phyloP scores from a whole-genome alignment of 208 protist genomes.

The Trypanosomatidae sp. region DNA sequence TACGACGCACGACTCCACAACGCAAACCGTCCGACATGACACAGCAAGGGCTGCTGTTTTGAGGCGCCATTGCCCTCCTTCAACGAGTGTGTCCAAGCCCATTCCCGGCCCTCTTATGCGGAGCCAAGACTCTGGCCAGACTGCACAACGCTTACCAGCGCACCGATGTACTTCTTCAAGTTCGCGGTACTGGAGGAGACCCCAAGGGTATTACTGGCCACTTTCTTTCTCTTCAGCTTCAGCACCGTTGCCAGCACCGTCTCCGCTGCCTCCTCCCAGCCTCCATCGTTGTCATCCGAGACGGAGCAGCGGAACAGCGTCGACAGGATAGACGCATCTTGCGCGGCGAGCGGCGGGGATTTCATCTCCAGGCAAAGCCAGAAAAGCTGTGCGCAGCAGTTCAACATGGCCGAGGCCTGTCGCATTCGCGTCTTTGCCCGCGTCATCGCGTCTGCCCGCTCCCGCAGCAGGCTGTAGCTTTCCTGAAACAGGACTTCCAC shows the following conservation, averaged over 20 bases:
- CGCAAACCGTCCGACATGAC: background rate
- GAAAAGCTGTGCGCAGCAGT: conserved; percentile 77
- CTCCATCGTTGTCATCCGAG: conserved; percentile 41
- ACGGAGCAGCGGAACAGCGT: conserved; percentile 63
- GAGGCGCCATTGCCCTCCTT: background rate
- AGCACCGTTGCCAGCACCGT: conserved; percentile 71
- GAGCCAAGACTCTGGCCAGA: conserved; percentile 9
- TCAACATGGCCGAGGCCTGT: conserved; percentile 63
- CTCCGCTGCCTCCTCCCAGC: conserved; percentile 92
- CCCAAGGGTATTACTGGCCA: conserved; percentile 21
- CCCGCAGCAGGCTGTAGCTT: conserved; percentile 67
- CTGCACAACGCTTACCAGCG: conserved; percentile 38
- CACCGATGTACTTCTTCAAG: conserved; percentile 66
- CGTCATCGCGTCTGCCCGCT: conserved; percentile 44
- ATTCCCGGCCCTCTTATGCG: background rate
- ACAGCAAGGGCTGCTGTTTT: background rate
- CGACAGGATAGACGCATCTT: conserved; percentile 41
- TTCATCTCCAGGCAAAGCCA: conserved; percentile 53
- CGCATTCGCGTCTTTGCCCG: conserved; percentile 35
- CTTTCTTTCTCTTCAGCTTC: conserved; percentile 25
- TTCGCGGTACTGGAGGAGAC: conserved; percentile 38
- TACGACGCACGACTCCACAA: background rate
- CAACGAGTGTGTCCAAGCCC: background rate
- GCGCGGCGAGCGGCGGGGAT: background rate
- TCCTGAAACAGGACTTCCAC: conserved; percentile 85